Percentiles rank a stretch among this genome's conserved stretches.
These are phyloP conservation scores for Backusella circina DNA, from an alignment of 192 early-diverging fungal species.

Conservation along the genomic window DNA sequence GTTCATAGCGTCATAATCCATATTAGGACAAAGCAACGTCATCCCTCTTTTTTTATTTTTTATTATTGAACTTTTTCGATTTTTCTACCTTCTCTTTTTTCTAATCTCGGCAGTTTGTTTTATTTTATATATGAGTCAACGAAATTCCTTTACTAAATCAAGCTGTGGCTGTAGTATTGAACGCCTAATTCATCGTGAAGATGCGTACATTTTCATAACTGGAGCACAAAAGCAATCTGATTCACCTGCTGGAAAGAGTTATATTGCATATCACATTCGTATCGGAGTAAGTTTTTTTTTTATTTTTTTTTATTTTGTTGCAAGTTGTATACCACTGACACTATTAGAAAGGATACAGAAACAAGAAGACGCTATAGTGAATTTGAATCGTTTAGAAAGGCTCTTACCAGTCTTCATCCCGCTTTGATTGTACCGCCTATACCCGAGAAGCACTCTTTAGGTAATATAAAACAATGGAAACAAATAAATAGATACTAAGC, in stretches of 20 bases:
- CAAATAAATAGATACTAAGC: background rate
- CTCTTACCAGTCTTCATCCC: slow-evolving; percentile 78
- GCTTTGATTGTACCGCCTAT: slow-evolving; percentile 91
- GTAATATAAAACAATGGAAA: slow-evolving; percentile 42
- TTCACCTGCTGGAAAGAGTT: slow-evolving; percentile 41
- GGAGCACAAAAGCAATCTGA: slow-evolving; percentile 48
- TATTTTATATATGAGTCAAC: background rate
- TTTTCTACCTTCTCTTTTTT: background rate
- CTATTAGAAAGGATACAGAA: slow-evolving; percentile 50
- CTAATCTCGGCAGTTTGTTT: background rate
- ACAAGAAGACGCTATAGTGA: slow-evolving; percentile 91
- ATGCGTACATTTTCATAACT: slow-evolving; percentile 41
- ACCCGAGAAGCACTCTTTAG: slow-evolving; percentile 94
- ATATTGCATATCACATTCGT: slow-evolving; percentile 53
- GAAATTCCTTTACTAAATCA: slow-evolving; percentile 1
- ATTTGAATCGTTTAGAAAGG: slow-evolving; percentile 86
- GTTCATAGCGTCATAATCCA: background rate
- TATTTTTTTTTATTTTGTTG: background rate
- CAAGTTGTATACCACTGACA: background rate
- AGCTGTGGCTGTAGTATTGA: slow-evolving; percentile 37
- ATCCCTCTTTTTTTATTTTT: background rate
- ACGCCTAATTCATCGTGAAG: slow-evolving; percentile 33
- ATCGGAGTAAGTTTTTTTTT: slow-evolving; percentile 38
- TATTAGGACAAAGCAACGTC: background rate
- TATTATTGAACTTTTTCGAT: background rate